These are phyloP conservation scores for Ilyonectria sp. DNA, from an alignment of 2,329 filamentous ascomycete species.

Conservation along the genomic window DNA sequence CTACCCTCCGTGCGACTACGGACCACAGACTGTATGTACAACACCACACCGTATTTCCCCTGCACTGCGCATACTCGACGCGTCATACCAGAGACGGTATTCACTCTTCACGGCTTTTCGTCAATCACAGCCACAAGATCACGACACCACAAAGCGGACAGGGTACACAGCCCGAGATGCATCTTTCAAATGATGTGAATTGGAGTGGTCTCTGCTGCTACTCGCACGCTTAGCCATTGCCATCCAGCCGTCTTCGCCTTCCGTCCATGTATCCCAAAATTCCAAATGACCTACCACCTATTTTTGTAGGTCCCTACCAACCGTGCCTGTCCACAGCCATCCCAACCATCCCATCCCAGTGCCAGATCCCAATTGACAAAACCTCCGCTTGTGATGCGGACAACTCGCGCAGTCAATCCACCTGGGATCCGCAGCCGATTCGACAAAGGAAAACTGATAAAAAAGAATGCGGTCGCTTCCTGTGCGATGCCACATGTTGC, in stretches of 20 bases:
- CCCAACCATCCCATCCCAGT: slow-evolving; percentile 24
- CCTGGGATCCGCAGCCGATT: slow-evolving; percentile 34
- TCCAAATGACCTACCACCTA: slow-evolving; percentile 5
- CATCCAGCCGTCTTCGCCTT: slow-evolving; percentile 18
- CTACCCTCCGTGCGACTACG: not conserved
- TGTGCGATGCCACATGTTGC: slow-evolving; percentile 29
- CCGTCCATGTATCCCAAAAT: slow-evolving; percentile 19
- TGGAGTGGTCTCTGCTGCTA: slow-evolving; percentile 39
- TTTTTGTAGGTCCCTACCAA: slow-evolving; percentile 28
- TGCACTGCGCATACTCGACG: not conserved
- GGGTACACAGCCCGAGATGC: not conserved
- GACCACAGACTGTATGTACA: not conserved
- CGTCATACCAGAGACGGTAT: not conserved
- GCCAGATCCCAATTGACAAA: slow-evolving; percentile 25
- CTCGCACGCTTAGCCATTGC: slow-evolving; percentile 14
- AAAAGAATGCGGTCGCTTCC: slow-evolving; percentile 27
- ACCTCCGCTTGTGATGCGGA: slow-evolving; percentile 29
- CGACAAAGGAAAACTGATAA: slow-evolving; percentile 31
- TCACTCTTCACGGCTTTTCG: not conserved
- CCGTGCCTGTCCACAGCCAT: slow-evolving; percentile 14
- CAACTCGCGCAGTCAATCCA: slow-evolving; percentile 35
- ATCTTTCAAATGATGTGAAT: slow-evolving; percentile 39
- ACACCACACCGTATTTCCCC: not conserved
- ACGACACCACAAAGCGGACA: not conserved
- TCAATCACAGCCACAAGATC: not conserved